A percentile compares a stretch with the other conserved stretches of the same genome.
Evolutionary conservation across 192 early-diverging fungal species (phyloP).

Genomic region (Coemansia furcata): DNA sequence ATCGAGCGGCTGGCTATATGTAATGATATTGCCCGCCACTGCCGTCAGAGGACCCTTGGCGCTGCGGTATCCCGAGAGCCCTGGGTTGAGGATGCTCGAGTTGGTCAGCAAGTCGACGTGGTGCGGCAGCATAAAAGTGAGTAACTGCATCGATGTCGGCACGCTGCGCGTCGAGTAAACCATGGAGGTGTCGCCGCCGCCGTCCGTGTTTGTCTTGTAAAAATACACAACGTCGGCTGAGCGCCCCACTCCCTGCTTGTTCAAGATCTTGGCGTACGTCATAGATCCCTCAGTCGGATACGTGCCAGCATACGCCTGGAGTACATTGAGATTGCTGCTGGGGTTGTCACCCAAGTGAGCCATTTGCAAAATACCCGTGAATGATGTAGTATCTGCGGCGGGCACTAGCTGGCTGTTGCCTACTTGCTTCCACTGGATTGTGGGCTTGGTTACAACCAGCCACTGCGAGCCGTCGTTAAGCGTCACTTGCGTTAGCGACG

Average conservation of each 20-base stretch:
- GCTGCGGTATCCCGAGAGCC: constrained; percentile 44
- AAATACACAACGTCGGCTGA: constrained; percentile 29
- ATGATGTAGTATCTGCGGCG: background rate
- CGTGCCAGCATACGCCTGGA: constrained; percentile 48
- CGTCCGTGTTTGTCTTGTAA: constrained; percentile 48
- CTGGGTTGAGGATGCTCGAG: constrained; percentile 5
- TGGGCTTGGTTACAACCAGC: constrained; percentile 44
- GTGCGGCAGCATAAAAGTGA: constrained; percentile 53
- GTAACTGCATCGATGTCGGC: constrained; percentile 23
- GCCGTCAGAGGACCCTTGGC: constrained; percentile 55
- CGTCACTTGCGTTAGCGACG: constrained; percentile 37
- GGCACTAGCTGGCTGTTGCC: constrained; percentile 5
- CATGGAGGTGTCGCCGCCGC: constrained; percentile 7
- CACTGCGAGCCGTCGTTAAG: constrained; percentile 54
- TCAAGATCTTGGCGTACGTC: constrained; percentile 42
- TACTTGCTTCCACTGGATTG: constrained; percentile 33
- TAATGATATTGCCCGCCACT: constrained; percentile 49
- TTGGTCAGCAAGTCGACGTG: constrained; percentile 39
- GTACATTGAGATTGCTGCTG: constrained; percentile 30
- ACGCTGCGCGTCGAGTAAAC: constrained; percentile 13
- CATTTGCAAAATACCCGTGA: constrained; percentile 49
- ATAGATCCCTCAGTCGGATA: constrained; percentile 50
- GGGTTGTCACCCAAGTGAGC: constrained; percentile 49
- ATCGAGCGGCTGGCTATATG: constrained; percentile 43
- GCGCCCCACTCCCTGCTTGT: constrained; percentile 22